A percentile compares a stretch with the other conserved stretches of the same genome.
Evolutionary conservation across 1,284 basidiomycete genomes (phyloP).

Genomic region (Phylloporus sp.): DNA sequence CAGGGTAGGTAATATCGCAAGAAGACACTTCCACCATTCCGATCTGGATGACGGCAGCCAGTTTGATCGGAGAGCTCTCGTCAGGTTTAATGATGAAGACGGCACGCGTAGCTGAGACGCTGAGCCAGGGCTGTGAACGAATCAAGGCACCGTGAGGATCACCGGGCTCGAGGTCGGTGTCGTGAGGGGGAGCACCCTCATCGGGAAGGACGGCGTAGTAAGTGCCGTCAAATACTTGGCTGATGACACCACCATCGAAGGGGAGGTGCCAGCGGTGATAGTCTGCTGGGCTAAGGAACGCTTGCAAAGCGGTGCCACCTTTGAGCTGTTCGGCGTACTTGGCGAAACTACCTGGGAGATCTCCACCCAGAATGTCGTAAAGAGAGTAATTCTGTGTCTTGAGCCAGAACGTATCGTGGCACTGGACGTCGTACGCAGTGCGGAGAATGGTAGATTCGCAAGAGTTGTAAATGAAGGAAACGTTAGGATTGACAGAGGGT

Average conservation of each 20-base stretch:
- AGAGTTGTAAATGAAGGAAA: conserved; percentile 43
- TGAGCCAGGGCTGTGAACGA: conserved; percentile 36
- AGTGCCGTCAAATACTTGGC: conserved; percentile 44
- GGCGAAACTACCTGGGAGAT: no score
- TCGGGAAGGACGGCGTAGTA: conserved; percentile 52
- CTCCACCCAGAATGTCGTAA: conserved; percentile 42
- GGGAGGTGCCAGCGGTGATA: conserved; percentile 68
- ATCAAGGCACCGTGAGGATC: conserved; percentile 47
- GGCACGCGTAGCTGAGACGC: conserved; percentile 48
- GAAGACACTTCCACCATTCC: conserved; percentile 68
- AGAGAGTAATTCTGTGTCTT: conserved; percentile 56
- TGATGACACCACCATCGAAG: conserved; percentile 51
- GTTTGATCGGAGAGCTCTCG: background rate
- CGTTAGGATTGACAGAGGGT: no score
- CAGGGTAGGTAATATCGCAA: conserved; percentile 38
- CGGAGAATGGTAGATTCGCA: conserved; percentile 57
- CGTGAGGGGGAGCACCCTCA: conserved; percentile 5
- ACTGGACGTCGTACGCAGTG: conserved; percentile 42
- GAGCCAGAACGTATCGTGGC: conserved; percentile 53
- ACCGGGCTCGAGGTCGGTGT: conserved; percentile 5
- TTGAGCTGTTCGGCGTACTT: conserved; percentile 39
- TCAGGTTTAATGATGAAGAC: conserved; percentile 55
- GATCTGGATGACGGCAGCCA: conserved; percentile 58
- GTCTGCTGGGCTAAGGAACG: conserved; percentile 52
- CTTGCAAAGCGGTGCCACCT: conserved; percentile 63